phyloP scores from a whole-genome alignment of 2,329 filamentous ascomycete species.

The Sclerotinia minor region DNA sequence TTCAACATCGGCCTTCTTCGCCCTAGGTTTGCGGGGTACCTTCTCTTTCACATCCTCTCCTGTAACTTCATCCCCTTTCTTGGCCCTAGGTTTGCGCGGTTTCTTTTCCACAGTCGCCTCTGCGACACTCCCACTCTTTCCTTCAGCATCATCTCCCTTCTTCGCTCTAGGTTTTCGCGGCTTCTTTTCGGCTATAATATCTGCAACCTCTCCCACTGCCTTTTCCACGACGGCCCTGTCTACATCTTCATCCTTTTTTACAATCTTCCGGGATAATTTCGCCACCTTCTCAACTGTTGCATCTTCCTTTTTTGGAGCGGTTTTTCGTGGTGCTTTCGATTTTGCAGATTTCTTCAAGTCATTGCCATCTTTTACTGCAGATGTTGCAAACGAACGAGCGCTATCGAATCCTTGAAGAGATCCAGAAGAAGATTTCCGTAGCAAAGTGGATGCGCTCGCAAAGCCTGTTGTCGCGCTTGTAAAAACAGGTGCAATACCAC shows the following conservation, averaged over 20 bases:
- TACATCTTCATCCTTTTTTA: conserved; percentile 27
- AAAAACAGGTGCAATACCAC: conserved; percentile 44
- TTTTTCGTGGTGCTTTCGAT: conserved; percentile 26
- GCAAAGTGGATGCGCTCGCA: conserved; percentile 45
- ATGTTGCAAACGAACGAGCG: conserved; percentile 13
- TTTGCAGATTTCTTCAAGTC: conserved; percentile 34
- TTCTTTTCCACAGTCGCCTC: conserved; percentile 31
- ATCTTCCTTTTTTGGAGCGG: conserved; percentile 24
- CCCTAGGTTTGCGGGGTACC: conserved; percentile 28
- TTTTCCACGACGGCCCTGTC: background rate
- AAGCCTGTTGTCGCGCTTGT: conserved; percentile 45
- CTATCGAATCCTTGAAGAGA: conserved; percentile 22
- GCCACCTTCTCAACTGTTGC: conserved; percentile 24
- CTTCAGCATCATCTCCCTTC: conserved; percentile 27
- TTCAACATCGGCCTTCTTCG: conserved; percentile 34
- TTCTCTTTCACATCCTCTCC: conserved; percentile 30
- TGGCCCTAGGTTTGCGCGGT: conserved; percentile 30
- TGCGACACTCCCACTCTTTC: background rate
- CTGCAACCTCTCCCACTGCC: background rate
- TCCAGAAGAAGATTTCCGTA: conserved; percentile 21
- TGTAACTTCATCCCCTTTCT: conserved; percentile 29
- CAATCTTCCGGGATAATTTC: conserved; percentile 34
- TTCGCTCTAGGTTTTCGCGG: conserved; percentile 33
- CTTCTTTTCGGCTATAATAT: conserved; percentile 31
- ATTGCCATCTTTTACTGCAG: conserved; percentile 36